Base-by-base conservation (phyloP, 192 early-diverging fungal genomes). In the Pilobolus umbonatus region DNA sequence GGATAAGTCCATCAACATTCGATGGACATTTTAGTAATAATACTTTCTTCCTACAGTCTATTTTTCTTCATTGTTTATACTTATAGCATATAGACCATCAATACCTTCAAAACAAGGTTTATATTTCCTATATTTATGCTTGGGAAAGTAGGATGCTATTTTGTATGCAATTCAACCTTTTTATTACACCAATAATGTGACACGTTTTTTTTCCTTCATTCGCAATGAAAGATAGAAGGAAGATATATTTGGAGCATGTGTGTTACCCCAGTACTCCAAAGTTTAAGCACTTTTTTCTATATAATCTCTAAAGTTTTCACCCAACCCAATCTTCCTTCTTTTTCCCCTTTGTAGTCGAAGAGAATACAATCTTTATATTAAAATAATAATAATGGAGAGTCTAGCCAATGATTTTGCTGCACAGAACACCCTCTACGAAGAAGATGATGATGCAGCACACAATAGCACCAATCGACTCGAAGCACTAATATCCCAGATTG, bases 61-160 rank as follows among this genome's bases (percentile, higher is more conserved):
- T n/a, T n/a, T n/a, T n/a, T n/a, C n/a, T n/a, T n/a, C n/a, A n/a
- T n/a, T n/a, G n/a, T n/a, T n/a, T n/a, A n/a, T n/a, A n/a, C n/a
- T n/a, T n/a, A n/a, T n/a, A n/a, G n/a, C n/a, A n/a, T n/a, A n/a
- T n/a, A n/a, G n/a, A n/a, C n/a, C n/a, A n/a, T n/a, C n/a, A n/a
- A n/a, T n/a, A n/a, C n/a, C n/a, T n/a, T n/a, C n/a, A n/a, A n/a
- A n/a, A n/a, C n/a, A n/a, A n/a, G n/a, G n/a, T n/a, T n/a, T n/a
- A n/a, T n/a, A n/a, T n/a, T n/a, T n/a, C n/a, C n/a, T n/a, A n/a
- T n/a, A n/a, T n/a, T n/a, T n/a, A n/a, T n/a, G n/a, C 52, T 54
- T 54, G 52, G 52, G 52, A 54, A 54, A 54, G 35, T 54, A 34
- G 31, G 24, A 54, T 54, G 52, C 39, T 17, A 12, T 42, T 42